Conservation (phyloP, 2,329 filamentous ascomycete genomes). For the Xylariaceae sp. region DNA sequence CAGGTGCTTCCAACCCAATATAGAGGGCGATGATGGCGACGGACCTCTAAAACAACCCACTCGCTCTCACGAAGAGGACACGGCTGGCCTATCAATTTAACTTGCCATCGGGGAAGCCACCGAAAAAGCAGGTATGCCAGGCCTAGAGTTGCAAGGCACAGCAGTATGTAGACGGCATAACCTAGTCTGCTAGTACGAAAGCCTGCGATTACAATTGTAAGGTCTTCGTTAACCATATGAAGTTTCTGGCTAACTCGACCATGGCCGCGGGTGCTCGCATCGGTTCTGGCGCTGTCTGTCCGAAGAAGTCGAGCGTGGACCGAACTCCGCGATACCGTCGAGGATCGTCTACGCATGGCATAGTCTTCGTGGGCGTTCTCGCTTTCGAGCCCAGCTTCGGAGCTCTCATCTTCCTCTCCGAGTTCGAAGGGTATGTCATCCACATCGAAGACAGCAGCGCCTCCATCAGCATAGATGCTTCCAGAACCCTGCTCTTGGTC, state of each 20-base stretch:
- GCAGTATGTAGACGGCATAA: slow-evolving; percentile 56
- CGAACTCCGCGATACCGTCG: slow-evolving; percentile 48
- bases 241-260: slow-evolving; percentile 78
- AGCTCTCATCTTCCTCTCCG: slow-evolving; percentile 26
- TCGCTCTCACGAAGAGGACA: slow-evolving; percentile 65
- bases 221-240: slow-evolving; percentile 85
- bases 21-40: slow-evolving; percentile 19
- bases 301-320: slow-evolving; percentile 60
- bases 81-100: slow-evolving; percentile 63
- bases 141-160: slow-evolving; percentile 69
- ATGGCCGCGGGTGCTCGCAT: slow-evolving; percentile 53
- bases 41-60: slow-evolving; percentile 85
- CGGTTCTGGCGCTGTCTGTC: slow-evolving; percentile 62
- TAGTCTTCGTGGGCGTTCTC: slow-evolving; percentile 36
- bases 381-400: slow-evolving; percentile 35
- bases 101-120: slow-evolving; percentile 85
- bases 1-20: too few relatives aligned
- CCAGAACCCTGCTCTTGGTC: slow-evolving; percentile 51
- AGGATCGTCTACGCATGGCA: slow-evolving; percentile 53
- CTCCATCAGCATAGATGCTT: too few relatives aligned
- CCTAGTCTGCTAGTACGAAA: slow-evolving; percentile 73
- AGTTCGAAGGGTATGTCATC: slow-evolving; percentile 25
- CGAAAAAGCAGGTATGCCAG: slow-evolving; percentile 76
- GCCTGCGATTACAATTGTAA: slow-evolving; percentile 88
- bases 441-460: slow-evolving; percentile 19